Evolutionary conservation across 139 green algal genomes (phyloP).

Genomic region (Auxenochlorella pyrenoidosa): DNA sequence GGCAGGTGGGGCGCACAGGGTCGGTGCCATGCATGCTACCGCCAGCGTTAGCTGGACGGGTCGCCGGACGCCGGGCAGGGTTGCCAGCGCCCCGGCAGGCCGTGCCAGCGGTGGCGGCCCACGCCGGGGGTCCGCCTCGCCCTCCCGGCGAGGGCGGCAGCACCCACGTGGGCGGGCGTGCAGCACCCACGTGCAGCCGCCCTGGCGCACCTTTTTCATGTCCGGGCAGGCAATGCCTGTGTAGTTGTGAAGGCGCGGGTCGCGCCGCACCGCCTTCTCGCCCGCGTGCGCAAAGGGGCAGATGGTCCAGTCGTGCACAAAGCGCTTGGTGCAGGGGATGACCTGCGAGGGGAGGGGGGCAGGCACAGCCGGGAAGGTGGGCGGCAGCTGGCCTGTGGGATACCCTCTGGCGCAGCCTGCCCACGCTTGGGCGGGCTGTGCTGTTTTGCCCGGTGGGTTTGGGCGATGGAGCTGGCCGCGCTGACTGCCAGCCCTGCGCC

Average conservation of each 20-base stretch:
- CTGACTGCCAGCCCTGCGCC: no score
- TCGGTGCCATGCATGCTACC: neutral
- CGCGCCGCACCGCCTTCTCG: constrained; percentile 85
- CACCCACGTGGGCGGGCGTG: no score
- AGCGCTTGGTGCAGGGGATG: constrained; percentile 80
- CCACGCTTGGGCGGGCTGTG: no score
- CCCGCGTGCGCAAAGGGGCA: constrained; percentile 54
- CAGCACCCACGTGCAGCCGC: neutral
- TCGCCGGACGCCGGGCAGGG: neutral
- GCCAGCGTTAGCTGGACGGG: neutral
- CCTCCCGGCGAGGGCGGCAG: no score
- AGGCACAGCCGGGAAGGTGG: neutral
- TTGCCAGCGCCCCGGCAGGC: neutral
- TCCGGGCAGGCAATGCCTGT: constrained; percentile 94
- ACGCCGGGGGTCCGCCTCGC: no score
- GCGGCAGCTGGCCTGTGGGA: neutral
- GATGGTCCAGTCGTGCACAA: constrained; percentile 72
- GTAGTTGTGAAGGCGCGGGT: constrained; percentile 87
- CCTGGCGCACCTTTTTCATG: constrained; percentile 84
- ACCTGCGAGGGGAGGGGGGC: constrained; percentile 52
- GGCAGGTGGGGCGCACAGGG: neutral
- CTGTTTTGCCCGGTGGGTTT: no score
- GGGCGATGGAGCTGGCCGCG: no score
- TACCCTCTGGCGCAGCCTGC: neutral
- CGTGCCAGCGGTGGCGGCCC: neutral